Evolutionary conservation across 225 moss, liverwort and hornwort species (phyloP).

Genomic region (Ulota crispa): DNA sequence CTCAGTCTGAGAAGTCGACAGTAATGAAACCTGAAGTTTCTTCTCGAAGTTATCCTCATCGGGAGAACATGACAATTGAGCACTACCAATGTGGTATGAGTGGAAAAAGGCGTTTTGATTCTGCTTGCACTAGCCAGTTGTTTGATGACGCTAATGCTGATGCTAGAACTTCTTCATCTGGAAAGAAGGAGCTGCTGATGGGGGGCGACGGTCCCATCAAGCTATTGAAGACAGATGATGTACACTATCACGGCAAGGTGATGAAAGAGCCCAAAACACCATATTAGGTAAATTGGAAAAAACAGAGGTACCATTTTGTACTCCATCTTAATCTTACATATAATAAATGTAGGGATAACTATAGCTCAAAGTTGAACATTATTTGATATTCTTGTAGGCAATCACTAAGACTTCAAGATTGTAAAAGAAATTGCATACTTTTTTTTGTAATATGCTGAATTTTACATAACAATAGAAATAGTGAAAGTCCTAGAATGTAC

Average conservation of each 20-base stretch:
- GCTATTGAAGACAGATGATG: conserved; percentile 45
- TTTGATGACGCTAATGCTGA: conserved; percentile 12
- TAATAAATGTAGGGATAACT: too few species aligned
- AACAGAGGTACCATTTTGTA: too few species aligned
- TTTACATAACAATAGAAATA: too few species aligned
- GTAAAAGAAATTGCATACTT: too few species aligned
- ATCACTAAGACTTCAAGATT: too few species aligned
- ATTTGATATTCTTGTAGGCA: too few species aligned
- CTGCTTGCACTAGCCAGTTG: conserved; percentile 9
- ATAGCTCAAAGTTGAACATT: too few species aligned
- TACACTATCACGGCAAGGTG: conserved; percentile 56
- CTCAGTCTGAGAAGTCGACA: background rate
- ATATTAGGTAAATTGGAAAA: too few species aligned
- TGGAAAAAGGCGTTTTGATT: conserved; percentile 26
- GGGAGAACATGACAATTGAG: background rate
- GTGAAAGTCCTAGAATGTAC: too few species aligned
- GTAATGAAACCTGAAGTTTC: conserved; percentile 5
- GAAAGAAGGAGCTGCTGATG: conserved; percentile 32
- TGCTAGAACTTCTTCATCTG: conserved; percentile 10
- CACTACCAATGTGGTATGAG: conserved; percentile 9
- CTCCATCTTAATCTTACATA: too few species aligned
- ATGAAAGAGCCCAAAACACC: conserved; percentile 52
- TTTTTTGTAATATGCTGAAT: too few species aligned
- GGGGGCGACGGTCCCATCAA: conserved; percentile 45
- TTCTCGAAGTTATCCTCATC: conserved; percentile 1